Base-by-base conservation (phyloP, 1,284 basidiomycete genomes). In the Bothia castanella region DNA sequence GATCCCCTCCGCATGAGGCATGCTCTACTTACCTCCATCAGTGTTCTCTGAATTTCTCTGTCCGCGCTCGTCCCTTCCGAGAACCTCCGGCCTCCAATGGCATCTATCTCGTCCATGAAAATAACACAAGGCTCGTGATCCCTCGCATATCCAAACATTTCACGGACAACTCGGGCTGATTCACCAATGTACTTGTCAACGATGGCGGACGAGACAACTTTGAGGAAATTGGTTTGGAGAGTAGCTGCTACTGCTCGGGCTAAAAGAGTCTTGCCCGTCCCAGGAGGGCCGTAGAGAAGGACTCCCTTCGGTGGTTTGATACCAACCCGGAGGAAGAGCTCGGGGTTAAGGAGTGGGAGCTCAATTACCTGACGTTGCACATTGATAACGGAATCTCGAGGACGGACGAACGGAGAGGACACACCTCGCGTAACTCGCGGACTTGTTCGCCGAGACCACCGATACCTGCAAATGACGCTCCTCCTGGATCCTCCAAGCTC, bases 181-280 rank as follows among this genome's bases (percentile, higher is more conserved):
- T 99, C 97, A 61, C 97, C 97, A 53, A 99, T 99, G 71, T 99
- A 99, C 73, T 99, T 99, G 80, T 99, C 96, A 51, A 99, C 97
- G 60, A 99, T 98, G 19, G 96, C 97, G n/a, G 92, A 96, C 4
- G 94, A 95, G 47, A 98, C 96, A 51, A 99, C 96, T 71, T 98
- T 98, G 50, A 99, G 82, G 78, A 99, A 99, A 69, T 98, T 98
- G 53, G 94, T 97, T 62, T 92, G 83, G 44, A 98, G 79, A 1
- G 96, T 98, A 25, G 94, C 93, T 11, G 97, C 97, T 7, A 98
- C 95, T 3, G 97, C 97, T 57, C 94, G 82, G 2, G 96, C 97
- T 19, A 99, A 79, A 2, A 98, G 79, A 0, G 96, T 99, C 75
- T 99, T 99, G 27, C 95, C 95, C 5, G 93, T 97, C 45, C 93